Conservation (phyloP, 345 rosid genomes). For the Hypericum perforatum region DNA sequence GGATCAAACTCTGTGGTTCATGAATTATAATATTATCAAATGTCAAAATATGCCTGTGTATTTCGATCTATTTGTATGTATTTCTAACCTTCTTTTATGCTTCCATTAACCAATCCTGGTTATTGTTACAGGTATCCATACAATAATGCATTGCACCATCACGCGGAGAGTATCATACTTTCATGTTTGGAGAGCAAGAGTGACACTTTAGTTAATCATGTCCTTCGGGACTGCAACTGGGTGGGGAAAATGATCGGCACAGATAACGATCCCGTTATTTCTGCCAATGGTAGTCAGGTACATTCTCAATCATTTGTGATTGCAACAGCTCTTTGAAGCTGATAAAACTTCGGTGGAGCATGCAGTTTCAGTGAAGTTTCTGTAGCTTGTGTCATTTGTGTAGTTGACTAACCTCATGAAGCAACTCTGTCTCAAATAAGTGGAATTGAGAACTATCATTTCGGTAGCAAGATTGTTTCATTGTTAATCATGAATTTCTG, state of each 20-base stretch:
- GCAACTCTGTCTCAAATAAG: not conserved
- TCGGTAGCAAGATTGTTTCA: not conserved
- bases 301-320: not conserved
- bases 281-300: constrained; percentile 47
- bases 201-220: constrained; percentile 49
- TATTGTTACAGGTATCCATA: constrained; percentile 70
- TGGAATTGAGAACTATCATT: not conserved
- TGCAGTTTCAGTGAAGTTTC: not conserved
- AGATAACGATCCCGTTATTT: constrained; percentile 55
- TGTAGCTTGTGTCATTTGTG: not conserved
- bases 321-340: not conserved
- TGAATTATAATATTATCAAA: not conserved
- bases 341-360: not conserved
- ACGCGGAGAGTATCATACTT: constrained; percentile 73
- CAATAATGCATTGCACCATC: constrained; percentile 95
- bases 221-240: constrained; percentile 72
- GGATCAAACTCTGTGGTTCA: not conserved
- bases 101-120: constrained; percentile 1
- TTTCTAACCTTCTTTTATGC: constrained; percentile 2
- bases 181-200: constrained; percentile 82
- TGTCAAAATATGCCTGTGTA: not conserved
- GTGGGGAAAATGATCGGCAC: constrained; percentile 63
- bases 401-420: not conserved
- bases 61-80: not conserved
- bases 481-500: not conserved